phyloP scores from a whole-genome alignment of 805 yeast genomes.

The Kodamaea kakaduensis region DNA sequence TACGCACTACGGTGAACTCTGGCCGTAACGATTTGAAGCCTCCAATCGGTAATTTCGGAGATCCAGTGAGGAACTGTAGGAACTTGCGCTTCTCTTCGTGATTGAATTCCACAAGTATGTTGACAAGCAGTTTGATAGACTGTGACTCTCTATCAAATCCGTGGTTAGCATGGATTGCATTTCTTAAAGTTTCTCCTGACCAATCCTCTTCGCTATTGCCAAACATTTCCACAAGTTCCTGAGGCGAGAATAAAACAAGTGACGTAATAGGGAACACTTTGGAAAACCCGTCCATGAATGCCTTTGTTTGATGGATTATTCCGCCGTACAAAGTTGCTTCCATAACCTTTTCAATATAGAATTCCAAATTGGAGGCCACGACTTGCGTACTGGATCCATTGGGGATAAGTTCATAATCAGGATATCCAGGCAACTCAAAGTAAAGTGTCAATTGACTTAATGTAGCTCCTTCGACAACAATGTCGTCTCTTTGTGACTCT shows the following conservation, averaged over 20 bases:
- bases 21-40: constrained; percentile 85
- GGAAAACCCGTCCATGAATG: constrained; percentile 78
- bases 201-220: constrained; percentile 88
- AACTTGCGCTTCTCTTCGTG: constrained; percentile 62
- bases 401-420: constrained; percentile 51
- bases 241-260: constrained; percentile 64
- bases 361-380: constrained; percentile 48
- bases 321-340: constrained; percentile 63
- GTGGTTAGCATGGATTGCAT: constrained; percentile 78
- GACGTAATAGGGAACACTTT: constrained; percentile 77
- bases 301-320: constrained; percentile 55
- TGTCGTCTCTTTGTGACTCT: constrained; percentile 14
- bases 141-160: constrained; percentile 75
- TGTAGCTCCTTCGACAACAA: constrained; percentile 33
- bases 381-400: constrained; percentile 54
- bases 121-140: constrained; percentile 57
- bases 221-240: constrained; percentile 66
- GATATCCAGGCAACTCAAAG: constrained; percentile 76
- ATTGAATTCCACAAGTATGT: constrained; percentile 54
- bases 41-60: constrained; percentile 90
- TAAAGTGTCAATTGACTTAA: constrained; percentile 55
- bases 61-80: constrained; percentile 85
- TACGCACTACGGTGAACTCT: constrained; percentile 80
- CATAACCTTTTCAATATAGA: constrained; percentile 53
- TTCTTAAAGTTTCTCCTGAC: constrained; percentile 58